phyloP scores from a whole-genome alignment of 345 rosid genomes.

The Salix brachista region DNA sequence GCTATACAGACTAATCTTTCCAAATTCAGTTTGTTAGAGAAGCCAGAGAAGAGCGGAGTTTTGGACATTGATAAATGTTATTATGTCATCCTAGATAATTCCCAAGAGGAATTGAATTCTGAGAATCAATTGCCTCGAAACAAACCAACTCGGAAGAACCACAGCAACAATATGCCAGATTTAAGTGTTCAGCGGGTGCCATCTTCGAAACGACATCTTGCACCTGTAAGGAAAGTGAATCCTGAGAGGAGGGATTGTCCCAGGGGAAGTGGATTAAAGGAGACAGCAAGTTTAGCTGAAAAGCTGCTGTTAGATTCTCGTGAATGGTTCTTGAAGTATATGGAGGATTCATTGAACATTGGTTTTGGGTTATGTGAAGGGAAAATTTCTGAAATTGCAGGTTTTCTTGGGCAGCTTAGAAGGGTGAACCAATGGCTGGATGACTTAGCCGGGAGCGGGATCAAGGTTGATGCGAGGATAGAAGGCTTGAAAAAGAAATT shows the following conservation, averaged over 20 bases:
- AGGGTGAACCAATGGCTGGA: slow-evolving; percentile 44
- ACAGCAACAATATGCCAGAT: background rate
- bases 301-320: slow-evolving; percentile 37
- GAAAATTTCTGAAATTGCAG: slow-evolving; percentile 23
- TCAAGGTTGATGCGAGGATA: slow-evolving; percentile 25
- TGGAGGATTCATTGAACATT: slow-evolving; percentile 36
- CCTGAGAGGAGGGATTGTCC: slow-evolving; percentile 12
- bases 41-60: slow-evolving; percentile 18
- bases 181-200: slow-evolving; percentile 15
- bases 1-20: slow-evolving; percentile 35
- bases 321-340: slow-evolving; percentile 47
- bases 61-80: slow-evolving; percentile 12
- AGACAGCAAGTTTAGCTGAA: slow-evolving; percentile 34
- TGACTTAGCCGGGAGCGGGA: slow-evolving; percentile 19
- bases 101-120: slow-evolving; percentile 14
- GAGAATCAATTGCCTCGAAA: slow-evolving; percentile 17
- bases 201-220: slow-evolving; percentile 3
- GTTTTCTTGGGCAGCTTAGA: slow-evolving; percentile 37
- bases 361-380: slow-evolving; percentile 24
- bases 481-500: slow-evolving; percentile 42
- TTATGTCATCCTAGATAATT: slow-evolving; percentile 27
- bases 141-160: slow-evolving; percentile 19
- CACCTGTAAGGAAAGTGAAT: slow-evolving; percentile 13
- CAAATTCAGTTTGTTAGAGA: slow-evolving; percentile 37
- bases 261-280: slow-evolving; percentile 28